Base-by-base conservation (phyloP, 805 yeast species). In the Metschnikowia rubicola region DNA sequence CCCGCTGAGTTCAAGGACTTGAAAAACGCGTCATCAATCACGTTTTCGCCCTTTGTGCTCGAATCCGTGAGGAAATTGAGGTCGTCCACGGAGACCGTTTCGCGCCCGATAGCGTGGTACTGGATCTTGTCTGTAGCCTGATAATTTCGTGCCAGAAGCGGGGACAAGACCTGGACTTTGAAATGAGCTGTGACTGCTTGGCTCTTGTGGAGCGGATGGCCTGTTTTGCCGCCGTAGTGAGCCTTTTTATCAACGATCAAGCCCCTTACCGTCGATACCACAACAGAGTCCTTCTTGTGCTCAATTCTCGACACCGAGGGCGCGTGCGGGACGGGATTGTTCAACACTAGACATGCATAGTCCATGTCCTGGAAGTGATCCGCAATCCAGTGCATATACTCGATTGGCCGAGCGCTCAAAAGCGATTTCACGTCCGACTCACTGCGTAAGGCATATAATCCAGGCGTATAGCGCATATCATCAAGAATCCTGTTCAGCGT, bases 401-500 rank as follows among this genome's bases (percentile, higher is more conserved):
- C 68, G 31, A 77, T 58, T 0, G 77, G 71, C 39, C 58, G 58
- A 32, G 59, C 39, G 39, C 55, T 56, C 30, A 71, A 59, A 17
- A 71, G 55, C 39, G 53, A 47, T n/a, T 38, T 36, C 13, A 47
- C 37, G 29, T 49, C 44, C 35, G 32, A 17, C 10, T 34, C 31
- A 8, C 29, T 32, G 36, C 39, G 49, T 15, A 28, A 13, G 19
- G 38, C 39, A 8, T 41, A 34, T 28, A 49, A 51, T 28, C 59
- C 58, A 10, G 61, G 54, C 10, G 63, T 52, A 44, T 51, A 52
- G 41, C 52, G 67, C 30, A 86, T 59, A 57, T 86, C 92, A 60
- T 84, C 89, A 19, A 85, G 55, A 17, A 86, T 69, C 45, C 92
- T 68, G 56, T 86, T 86, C 6, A 83, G 64, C 0, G 92, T 84